Base-by-base conservation (phyloP, 2,329 filamentous ascomycete species). In the Aspergillus sp. region DNA sequence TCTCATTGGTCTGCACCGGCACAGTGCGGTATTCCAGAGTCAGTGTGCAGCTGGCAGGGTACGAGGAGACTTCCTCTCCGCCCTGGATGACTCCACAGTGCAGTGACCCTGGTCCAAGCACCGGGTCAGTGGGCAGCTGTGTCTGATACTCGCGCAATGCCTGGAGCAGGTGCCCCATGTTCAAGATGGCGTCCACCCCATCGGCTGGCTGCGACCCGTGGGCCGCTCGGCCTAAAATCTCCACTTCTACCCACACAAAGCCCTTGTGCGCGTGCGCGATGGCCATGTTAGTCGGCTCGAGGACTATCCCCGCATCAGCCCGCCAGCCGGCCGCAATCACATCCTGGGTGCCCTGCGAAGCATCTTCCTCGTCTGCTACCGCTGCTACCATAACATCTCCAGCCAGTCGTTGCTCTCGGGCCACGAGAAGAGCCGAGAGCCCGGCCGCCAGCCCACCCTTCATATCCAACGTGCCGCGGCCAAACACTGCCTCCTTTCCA, bases 301-400 rank as follows among this genome's bases (percentile, higher is more conserved):
- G 75, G 2, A 85, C 76, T 1, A 86, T 70, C 5, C 83, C 83
- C 0, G 72, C 83, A 57, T 85, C 82, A 1, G 83, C 81, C 30
- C 73, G 73, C 83, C 83, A 86, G 1, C 83, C 83, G 2, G 82
- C 81, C 10, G 71, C 72, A 1, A 86, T 67, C 0, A 85, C 63
- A 42, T 84, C 75, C 59, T 80, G 77, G 0, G 83, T 86, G 1
- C 83, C 83, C 10, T 81, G 80, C 27, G 81, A 83, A 4, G 72
- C 68, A 44, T 76, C 77, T 62, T 86, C 84, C 57, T 86, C 83
- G 47, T 86, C 83, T 0, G 83, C 80, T 3, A 86, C 83, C 1
- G 79, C 83, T 0, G 83, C 75, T 5, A 86, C 72, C 8, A 86
- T 80, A 8, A 85, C 76, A 51, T 85, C 80, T 3, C 84, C 83